Conservation (phyloP, 345 rosid genomes). For the Corchorus olitorius region DNA sequence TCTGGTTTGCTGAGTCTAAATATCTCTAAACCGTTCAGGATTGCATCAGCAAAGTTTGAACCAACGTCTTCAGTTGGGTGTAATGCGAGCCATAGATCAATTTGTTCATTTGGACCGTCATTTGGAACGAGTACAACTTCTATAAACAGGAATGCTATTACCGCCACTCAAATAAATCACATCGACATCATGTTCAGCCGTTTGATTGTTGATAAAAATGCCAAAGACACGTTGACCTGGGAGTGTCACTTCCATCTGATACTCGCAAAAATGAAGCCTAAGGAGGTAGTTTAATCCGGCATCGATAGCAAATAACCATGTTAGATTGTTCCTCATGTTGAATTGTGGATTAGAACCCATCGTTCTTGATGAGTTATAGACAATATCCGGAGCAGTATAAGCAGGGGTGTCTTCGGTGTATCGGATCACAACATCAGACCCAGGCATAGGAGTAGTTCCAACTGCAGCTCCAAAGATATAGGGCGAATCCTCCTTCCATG, state of each 20-base stretch:
- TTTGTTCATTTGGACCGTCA: conserved; percentile 2
- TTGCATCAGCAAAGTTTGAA: conserved; percentile 31
- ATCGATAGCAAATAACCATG: conserved; percentile 40
- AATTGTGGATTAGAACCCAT: conserved; percentile 18
- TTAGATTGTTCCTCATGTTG: conserved; percentile 30
- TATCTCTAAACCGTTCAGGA: conserved; percentile 42
- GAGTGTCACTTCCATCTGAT: neutral
- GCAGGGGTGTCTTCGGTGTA: conserved; percentile 13
- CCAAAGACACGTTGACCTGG: conserved; percentile 17
- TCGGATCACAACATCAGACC: neutral
- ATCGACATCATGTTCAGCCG: conserved; percentile 16
- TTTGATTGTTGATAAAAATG: conserved; percentile 31
- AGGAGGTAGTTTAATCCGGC: conserved; percentile 36
- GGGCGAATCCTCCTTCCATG: conserved; percentile 33
- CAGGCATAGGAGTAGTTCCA: neutral
- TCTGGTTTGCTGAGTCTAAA: conserved; percentile 26
- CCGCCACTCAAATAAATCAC: conserved; percentile 29
- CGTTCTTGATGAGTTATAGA: conserved; percentile 33
- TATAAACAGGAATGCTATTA: conserved; percentile 25
- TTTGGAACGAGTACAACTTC: conserved; percentile 24
- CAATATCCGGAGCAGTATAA: conserved; percentile 33
- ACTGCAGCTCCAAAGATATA: neutral
- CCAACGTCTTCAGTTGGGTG: neutral
- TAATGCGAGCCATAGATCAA: conserved; percentile 30
- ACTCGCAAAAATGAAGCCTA: conserved; percentile 54